phyloP scores from a whole-genome alignment of 2,329 filamentous ascomycete genomes.

The Coleophoma cylindrospora region DNA sequence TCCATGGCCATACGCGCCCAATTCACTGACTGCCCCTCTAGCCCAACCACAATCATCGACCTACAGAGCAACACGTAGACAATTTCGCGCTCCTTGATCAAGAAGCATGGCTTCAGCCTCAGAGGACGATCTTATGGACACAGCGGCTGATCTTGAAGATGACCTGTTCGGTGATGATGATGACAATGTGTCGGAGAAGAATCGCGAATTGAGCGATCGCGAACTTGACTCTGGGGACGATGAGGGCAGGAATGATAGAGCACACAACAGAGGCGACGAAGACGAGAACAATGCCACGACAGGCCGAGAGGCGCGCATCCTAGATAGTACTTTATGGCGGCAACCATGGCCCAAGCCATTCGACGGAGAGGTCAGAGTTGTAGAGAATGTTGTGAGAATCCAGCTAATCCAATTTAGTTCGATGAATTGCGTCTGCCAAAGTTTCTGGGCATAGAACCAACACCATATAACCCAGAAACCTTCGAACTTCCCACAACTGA shows the following conservation, averaged over 20 bases:
- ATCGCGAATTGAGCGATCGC: conserved; percentile 48
- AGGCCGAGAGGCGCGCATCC: conserved; percentile 44
- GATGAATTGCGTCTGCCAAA: conserved; percentile 67
- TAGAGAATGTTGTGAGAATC: neutral
- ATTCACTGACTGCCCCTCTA: too few species aligned
- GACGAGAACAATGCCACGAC: conserved; percentile 38
- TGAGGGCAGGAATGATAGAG: conserved; percentile 58
- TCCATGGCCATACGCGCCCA: too few species aligned
- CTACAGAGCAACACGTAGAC: neutral
- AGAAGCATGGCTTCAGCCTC: conserved; percentile 11
- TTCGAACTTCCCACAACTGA: conserved; percentile 61
- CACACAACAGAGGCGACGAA: conserved; percentile 21
- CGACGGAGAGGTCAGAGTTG: conserved; percentile 56
- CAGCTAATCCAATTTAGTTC: conserved; percentile 40
- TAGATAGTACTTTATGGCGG: conserved; percentile 60
- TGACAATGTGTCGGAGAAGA: conserved; percentile 21
- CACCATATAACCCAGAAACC: conserved; percentile 58
- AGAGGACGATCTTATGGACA: conserved; percentile 28
- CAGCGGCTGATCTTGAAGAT: conserved; percentile 46
- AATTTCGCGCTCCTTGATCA: neutral
- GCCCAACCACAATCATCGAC: neutral
- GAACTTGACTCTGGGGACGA: conserved; percentile 60
- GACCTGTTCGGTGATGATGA: conserved; percentile 59
- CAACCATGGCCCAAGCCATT: conserved; percentile 67
- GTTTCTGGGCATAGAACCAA: conserved; percentile 66